Conservation (phyloP, 495 filamentous ascomycete species). For the Poronia punctata region DNA sequence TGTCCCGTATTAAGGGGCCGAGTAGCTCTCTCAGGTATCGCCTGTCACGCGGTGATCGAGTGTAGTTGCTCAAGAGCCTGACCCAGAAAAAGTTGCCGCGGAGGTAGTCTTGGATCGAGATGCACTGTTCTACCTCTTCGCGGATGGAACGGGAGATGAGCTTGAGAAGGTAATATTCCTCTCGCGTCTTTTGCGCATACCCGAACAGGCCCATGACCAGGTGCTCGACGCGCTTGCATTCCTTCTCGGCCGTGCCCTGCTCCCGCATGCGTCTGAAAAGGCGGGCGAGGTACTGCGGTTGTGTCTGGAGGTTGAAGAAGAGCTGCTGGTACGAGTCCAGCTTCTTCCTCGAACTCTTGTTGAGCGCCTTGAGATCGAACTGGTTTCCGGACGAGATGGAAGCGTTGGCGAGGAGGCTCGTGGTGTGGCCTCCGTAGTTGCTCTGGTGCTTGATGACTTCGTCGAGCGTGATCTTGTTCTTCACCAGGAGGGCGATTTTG, state of each 20-base stretch:
- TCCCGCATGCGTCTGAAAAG: slow-evolving; percentile 81
- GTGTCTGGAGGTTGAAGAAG: slow-evolving; percentile 96
- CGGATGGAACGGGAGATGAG: slow-evolving; percentile 74
- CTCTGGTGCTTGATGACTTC: slow-evolving; percentile 96
- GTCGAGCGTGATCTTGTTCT: slow-evolving; percentile 98
- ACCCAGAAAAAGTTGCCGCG: slow-evolving; percentile 90
- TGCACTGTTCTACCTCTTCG: slow-evolving; percentile 75
- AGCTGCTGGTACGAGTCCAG: slow-evolving; percentile 95
- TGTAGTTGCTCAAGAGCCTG: slow-evolving; percentile 78
- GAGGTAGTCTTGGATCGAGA: slow-evolving; percentile 73
- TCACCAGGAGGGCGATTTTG: slow-evolving; percentile 96
- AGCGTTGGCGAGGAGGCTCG: slow-evolving; percentile 76
- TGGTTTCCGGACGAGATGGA: slow-evolving; percentile 85
- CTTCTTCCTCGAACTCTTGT: slow-evolving; percentile 91
- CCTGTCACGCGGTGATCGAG: slow-evolving; percentile 83
- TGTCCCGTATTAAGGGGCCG: slow-evolving; percentile 73
- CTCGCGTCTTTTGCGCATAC: slow-evolving; percentile 90
- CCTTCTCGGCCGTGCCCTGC: slow-evolving; percentile 80
- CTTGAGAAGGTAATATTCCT: slow-evolving; percentile 95
- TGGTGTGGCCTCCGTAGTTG: slow-evolving; percentile 89
- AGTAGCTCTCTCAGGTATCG: slow-evolving; percentile 85
- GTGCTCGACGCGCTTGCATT: slow-evolving; percentile 83
- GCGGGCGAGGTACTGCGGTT: slow-evolving; percentile 85
- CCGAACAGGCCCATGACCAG: slow-evolving; percentile 96
- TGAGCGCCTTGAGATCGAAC: slow-evolving; percentile 93